Evolutionary conservation across 1,284 basidiomycete genomes (phyloP), one percentile per base, ranked within the genome.

Genomic region (Moesziomyces parantarcticus): DNA sequence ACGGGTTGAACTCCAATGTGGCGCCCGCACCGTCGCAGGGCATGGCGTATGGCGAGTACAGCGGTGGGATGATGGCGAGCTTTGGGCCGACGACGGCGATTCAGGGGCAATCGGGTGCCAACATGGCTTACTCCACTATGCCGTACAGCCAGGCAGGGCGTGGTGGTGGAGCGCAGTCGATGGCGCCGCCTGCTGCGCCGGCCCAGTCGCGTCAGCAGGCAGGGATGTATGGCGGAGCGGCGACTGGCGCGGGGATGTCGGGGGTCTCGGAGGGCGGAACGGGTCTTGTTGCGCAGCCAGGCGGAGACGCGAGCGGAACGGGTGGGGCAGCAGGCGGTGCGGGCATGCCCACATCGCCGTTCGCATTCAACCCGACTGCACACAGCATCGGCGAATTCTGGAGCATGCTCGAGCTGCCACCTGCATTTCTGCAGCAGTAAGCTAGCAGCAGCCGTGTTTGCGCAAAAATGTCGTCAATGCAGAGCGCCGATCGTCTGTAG

Each of bases 331-430:
- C 39, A 40, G 41, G 25, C 41, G 40, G 49, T 18, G 45, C 25
- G 39, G 41, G 41, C 16, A n/a, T 65, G 23, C 69, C 49, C 34
- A 59, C 62, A 3, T 75, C 74, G 23, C 77, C 77, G 9, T 77
- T 78, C 34, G 69, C 61, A 3, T 75, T 77, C 26, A 71, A 55
- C 21, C 58, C 54, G 18, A 52, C 43, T 22, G 62, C 40, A 50
- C 73, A 58, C 36, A 65, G 41, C 54, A 54, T 79, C 22, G 77
- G 65, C 3, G 75, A 75, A 22, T 67, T 78, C 40, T 76, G 76
- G 59, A 66, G 61, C 71, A 69, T 75, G 73, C 34, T 78, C 5
- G 74, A 78, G 48, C 48, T 78, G 13, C 76, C 76, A 3, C 74
- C 76, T 14, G 60, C 76, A 39, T 78, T 78, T 36, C 22, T 73